Conservation (phyloP, 2,329 filamentous ascomycete genomes). For the Aspergillus texensis region DNA sequence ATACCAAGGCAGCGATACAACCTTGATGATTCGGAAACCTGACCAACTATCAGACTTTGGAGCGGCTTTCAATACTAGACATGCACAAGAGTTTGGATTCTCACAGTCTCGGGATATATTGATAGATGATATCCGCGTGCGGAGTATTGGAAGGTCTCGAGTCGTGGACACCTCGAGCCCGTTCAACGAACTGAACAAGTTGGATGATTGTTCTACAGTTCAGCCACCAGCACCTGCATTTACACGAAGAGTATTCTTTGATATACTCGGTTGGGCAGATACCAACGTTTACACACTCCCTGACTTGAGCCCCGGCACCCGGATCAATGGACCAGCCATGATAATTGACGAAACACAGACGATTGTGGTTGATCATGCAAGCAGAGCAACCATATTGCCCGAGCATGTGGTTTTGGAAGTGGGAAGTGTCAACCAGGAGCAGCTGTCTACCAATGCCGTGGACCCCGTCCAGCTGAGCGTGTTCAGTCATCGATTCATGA, state of each 20-base stretch:
- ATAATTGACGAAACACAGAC: slow-evolving; percentile 3
- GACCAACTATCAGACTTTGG: slow-evolving; percentile 39
- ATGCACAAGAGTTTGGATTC: slow-evolving; percentile 49
- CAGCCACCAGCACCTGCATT: neutral
- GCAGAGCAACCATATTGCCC: neutral
- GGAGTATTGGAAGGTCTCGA: slow-evolving; percentile 27
- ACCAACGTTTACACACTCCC: slow-evolving; percentile 32
- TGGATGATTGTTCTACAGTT: neutral
- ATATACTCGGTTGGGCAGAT: slow-evolving; percentile 29
- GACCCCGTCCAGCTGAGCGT: slow-evolving; percentile 77
- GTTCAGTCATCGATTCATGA: slow-evolving; percentile 81
- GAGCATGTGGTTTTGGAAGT: slow-evolving; percentile 5
- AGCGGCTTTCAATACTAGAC: slow-evolving; percentile 39
- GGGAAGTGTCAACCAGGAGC: neutral
- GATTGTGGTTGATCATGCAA: neutral
- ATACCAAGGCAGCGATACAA: slow-evolving; percentile 51
- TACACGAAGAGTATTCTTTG: slow-evolving; percentile 28
- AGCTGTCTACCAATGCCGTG: neutral
- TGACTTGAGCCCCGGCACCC: slow-evolving; percentile 19
- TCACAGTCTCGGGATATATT: slow-evolving; percentile 35
- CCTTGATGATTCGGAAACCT: slow-evolving; percentile 44
- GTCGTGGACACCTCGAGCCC: slow-evolving; percentile 22
- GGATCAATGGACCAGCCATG: slow-evolving; percentile 38
- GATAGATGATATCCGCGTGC: slow-evolving; percentile 43
- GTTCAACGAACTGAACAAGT: slow-evolving; percentile 5